phyloP scores from a whole-genome alignment of 2,329 filamentous ascomycete species.

The Colletotrichum plurivorum region DNA sequence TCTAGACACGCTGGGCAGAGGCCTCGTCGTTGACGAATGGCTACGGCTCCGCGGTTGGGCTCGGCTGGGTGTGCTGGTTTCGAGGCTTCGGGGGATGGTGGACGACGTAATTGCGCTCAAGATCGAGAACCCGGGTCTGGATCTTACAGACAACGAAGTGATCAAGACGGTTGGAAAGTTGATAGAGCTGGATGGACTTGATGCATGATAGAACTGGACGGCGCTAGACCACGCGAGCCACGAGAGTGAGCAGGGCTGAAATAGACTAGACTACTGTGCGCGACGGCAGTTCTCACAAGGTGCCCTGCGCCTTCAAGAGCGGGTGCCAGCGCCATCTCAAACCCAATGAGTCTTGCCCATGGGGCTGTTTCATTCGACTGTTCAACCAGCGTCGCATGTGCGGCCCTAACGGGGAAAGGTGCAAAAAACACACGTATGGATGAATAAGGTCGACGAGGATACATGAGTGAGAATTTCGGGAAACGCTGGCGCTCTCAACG shows the following conservation, averaged over 20 bases:
- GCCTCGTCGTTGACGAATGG: constrained; percentile 94
- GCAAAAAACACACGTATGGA: neutral
- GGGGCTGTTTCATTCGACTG: neutral
- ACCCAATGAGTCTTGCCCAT: neutral
- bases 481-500: neutral
- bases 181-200: constrained; percentile 91
- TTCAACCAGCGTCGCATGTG: neutral
- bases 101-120: constrained; percentile 87
- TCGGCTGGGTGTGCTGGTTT: constrained; percentile 90
- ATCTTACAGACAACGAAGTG: constrained; percentile 74
- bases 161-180: constrained; percentile 84
- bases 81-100: constrained; percentile 85
- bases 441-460: neutral
- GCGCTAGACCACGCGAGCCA: neutral
- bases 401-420: neutral
- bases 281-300: neutral
- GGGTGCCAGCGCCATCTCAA: constrained; percentile 6
- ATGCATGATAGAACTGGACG: constrained; percentile 61
- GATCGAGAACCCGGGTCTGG: constrained; percentile 80
- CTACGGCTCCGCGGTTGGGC: constrained; percentile 90
- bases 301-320: neutral
- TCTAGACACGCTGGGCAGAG: constrained; percentile 89
- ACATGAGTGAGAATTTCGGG: neutral
- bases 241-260: neutral
- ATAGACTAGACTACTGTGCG: neutral